Evolutionary conservation across 2,329 filamentous ascomycete genomes (phyloP), one percentile per base, ranked within the genome.

Genomic region (Helminthosporium solani): DNA sequence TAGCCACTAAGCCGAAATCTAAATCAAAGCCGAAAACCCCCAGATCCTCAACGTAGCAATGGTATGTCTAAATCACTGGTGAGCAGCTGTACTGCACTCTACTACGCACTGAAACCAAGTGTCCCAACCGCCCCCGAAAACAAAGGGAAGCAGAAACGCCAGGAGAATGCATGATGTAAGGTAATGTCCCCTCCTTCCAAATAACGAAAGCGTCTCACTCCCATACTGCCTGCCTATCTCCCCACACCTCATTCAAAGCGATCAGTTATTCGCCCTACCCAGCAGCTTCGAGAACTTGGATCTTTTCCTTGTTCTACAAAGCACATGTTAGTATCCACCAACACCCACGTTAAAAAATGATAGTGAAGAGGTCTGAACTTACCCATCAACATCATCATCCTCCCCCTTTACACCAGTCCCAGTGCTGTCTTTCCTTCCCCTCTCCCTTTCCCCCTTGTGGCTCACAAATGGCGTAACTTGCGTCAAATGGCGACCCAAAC

Each of bases 401-500:
- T 35, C 19, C 33, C 33, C 33, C 7, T 12, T 35, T 12, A 35
- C 16, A 35, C 15, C 16, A 4, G 8, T 18, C 33, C 12, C 15
- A 4, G 15, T 4, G 4, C 28, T 12, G 14, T 31, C 28, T 12
- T 31, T 31, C 25, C 16, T 27, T 6, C 39, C 27, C 21, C 12
- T 16, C 7, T 37, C 23, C 34, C 21, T 41, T 11, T 21, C 25
- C 15, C 33, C 9, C 33, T 15, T 4, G 19, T 35, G 33, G 3
- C 33, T 15, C 33, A 35, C 33, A 23, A 37, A 37, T 21, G 34
- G 34, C 12, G 34, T 60, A 2, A 68, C 59, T 3, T 57, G 55
- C 9, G 65, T 64, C n/a, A 68, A 52, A 44, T 68, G 66, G 31
- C 61, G 59, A 45, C 61, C 63, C 31, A 68, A 44, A 41, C 55